These are phyloP conservation scores for Dalbergia cultrata DNA, from an alignment of 306 rosid genomes.

Conservation along the genomic window DNA sequence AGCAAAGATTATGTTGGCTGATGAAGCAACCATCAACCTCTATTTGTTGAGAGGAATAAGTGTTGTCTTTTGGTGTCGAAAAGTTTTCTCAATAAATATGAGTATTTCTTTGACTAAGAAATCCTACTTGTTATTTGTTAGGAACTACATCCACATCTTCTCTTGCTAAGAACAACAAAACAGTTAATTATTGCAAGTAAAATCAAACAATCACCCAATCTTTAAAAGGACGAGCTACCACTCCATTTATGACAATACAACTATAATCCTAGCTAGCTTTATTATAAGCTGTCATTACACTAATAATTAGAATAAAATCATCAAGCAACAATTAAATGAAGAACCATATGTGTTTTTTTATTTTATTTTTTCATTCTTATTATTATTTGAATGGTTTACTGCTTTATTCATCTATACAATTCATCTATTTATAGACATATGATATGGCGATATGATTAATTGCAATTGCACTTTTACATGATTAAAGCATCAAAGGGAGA, in stretches of 20 bases:
- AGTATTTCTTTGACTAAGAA: conserved; percentile 51
- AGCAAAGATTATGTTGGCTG: conserved; percentile 60
- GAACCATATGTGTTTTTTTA: neutral
- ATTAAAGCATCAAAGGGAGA: conserved; percentile 20
- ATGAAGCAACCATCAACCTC: conserved; percentile 60
- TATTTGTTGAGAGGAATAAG: conserved; percentile 56
- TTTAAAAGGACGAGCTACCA: conserved; percentile 43
- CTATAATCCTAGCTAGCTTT: conserved; percentile 26
- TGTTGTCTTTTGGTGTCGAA: conserved; percentile 44
- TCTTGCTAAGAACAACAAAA: conserved; percentile 5
- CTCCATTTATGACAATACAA: conserved; percentile 45
- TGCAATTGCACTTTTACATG: conserved; percentile 36
- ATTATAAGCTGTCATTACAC: conserved; percentile 28
- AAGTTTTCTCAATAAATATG: conserved; percentile 26
- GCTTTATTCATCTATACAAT: neutral
- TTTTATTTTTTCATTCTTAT: neutral
- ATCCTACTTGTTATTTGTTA: conserved; percentile 42
- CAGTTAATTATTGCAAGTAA: conserved; percentile 14
- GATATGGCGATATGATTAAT: conserved; percentile 16
- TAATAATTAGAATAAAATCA: conserved; percentile 36
- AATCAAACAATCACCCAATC: conserved; percentile 28
- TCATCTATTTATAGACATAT: neutral
- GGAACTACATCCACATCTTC: conserved; percentile 30
- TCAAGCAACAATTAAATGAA: conserved; percentile 10
- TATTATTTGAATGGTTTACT: neutral